These are phyloP conservation scores for Xylaria sp. DNA, from an alignment of 2,329 filamentous ascomycete species.

Conservation along the genomic window DNA sequence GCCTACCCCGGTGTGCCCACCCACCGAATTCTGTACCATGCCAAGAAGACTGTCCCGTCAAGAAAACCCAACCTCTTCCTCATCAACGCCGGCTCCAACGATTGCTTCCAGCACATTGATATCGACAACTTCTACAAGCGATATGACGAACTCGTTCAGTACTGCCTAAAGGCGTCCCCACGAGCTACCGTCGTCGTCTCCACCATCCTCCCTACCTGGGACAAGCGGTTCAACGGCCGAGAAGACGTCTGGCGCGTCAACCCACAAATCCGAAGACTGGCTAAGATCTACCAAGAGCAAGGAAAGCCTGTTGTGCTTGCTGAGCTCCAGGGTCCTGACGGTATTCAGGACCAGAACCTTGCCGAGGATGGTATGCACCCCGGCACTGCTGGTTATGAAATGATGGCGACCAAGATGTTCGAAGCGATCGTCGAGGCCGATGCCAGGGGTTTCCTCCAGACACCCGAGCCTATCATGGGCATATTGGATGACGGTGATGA, in stretches of 20 bases:
- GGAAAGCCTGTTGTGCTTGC: constrained; percentile 31
- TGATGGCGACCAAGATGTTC: constrained; percentile 34
- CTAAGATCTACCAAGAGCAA: constrained; percentile 29
- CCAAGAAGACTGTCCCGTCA: constrained; percentile 26
- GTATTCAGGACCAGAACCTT: constrained; percentile 30
- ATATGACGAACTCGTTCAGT: constrained; percentile 30
- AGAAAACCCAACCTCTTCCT: constrained; percentile 33
- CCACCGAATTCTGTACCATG: constrained; percentile 29
- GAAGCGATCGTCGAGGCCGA: constrained; percentile 32
- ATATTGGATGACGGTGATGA: constrained; percentile 32
- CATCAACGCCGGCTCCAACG: constrained; percentile 35
- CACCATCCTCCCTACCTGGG: constrained; percentile 32
- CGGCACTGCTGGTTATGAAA: constrained; percentile 31
- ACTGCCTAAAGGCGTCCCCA: constrained; percentile 31
- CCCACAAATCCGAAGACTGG: constrained; percentile 31
- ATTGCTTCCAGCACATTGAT: constrained; percentile 33
- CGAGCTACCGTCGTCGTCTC: constrained; percentile 30
- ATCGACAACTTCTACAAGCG: constrained; percentile 33
- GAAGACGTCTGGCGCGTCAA: constrained; percentile 31
- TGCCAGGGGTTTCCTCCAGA: constrained; percentile 29
- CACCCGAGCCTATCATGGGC: constrained; percentile 27
- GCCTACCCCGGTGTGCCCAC: constrained; percentile 32
- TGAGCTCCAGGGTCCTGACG: constrained; percentile 32
- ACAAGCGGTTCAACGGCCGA: constrained; percentile 32
- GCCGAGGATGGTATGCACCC: constrained; percentile 32